Evolutionary conservation across 257 asterid genomes (phyloP).

Genomic region (Sherardia arvensis): DNA sequence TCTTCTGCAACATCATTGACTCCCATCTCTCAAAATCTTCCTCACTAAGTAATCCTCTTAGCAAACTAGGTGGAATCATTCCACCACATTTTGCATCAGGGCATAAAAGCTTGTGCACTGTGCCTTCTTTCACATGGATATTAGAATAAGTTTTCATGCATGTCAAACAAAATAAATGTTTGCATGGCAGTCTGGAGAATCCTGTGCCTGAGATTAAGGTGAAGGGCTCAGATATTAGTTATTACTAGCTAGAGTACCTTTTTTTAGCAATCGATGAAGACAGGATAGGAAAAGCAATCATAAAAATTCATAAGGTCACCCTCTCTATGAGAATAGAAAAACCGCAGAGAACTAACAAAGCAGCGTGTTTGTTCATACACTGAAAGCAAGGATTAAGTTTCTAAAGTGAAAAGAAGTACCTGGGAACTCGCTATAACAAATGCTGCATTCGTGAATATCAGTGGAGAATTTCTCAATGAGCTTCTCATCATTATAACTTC

Average conservation of each 20-base stretch:
- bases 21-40: conserved; percentile 80
- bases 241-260: background rate
- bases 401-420: conserved; percentile 30
- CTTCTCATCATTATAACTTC: conserved; percentile 66
- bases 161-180: conserved; percentile 64
- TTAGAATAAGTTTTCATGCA: conserved; percentile 68
- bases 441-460: conserved; percentile 68
- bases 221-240: background rate
- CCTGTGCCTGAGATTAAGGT: conserved; percentile 51
- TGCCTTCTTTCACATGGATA: conserved; percentile 71
- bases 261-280: background rate
- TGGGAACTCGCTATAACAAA: conserved; percentile 61
- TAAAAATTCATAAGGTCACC: no score
- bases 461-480: conserved; percentile 49
- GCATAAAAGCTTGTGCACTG: conserved; percentile 63
- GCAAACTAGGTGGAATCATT: conserved; percentile 78
- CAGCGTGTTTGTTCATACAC: background rate
- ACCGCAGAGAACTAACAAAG: background rate
- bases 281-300: no score
- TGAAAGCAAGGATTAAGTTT: background rate
- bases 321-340: background rate
- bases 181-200: conserved; percentile 68
- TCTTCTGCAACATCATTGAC: conserved; percentile 52
- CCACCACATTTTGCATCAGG: conserved; percentile 82
- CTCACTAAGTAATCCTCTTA: conserved; percentile 57